phyloP scores from a whole-genome alignment of 371 early-diverging fungal genomes.

The Dichotomocladium elegans region DNA sequence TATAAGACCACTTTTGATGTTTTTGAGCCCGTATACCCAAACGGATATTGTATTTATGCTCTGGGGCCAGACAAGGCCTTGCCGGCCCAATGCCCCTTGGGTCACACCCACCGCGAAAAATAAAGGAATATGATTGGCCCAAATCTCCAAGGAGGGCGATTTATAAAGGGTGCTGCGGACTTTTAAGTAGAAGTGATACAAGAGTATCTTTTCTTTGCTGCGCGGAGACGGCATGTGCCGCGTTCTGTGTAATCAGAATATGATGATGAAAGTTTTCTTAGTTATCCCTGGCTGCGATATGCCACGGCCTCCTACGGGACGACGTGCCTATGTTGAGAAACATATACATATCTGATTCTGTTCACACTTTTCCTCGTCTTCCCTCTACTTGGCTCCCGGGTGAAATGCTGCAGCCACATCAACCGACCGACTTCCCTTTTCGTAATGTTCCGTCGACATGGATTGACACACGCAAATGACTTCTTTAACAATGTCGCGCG shows the following conservation, averaged over 20 bases:
- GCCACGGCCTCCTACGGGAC: not conserved
- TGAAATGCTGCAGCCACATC: too few relatives aligned
- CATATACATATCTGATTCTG: not conserved
- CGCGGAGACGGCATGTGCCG: not conserved
- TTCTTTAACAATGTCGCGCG: too few relatives aligned
- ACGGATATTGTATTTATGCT: conserved; percentile 36
- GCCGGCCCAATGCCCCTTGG: conserved; percentile 11
- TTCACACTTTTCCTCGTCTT: not conserved
- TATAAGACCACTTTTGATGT: conserved; percentile 26
- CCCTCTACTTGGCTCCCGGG: too few relatives aligned
- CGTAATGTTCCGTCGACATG: too few relatives aligned
- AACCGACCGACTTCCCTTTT: too few relatives aligned
- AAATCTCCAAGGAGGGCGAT: too few relatives aligned
- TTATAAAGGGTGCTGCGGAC: too few relatives aligned
- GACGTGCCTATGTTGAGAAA: not conserved
- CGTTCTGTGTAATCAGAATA: not conserved
- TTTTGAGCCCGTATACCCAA: conserved; percentile 20
- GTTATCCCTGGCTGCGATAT: conserved; percentile 1
- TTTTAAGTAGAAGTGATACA: too few relatives aligned
- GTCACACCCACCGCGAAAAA: too few relatives aligned
- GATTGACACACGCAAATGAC: too few relatives aligned
- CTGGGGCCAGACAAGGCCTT: conserved; percentile 35
- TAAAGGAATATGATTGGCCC: too few relatives aligned
- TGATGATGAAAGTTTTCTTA: not conserved
- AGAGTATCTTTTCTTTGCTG: too few relatives aligned